Conservation (phyloP, 305 asterid genomes). For the Fraxinus velutina region DNA sequence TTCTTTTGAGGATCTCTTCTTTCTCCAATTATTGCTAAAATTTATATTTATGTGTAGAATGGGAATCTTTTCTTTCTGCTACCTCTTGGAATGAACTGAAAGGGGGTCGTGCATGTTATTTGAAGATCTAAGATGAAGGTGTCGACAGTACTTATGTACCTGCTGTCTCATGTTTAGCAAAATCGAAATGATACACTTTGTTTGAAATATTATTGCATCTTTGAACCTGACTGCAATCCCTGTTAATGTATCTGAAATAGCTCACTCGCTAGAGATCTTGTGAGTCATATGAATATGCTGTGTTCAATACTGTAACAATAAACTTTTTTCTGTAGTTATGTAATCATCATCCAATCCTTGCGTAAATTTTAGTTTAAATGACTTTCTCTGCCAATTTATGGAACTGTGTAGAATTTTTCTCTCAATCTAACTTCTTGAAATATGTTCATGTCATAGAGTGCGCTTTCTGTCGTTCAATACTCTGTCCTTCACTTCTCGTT, state of each 20-base stretch:
- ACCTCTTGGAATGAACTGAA: slow-evolving; percentile 2
- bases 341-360: background rate
- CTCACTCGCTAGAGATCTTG: background rate
- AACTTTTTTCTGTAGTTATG: background rate
- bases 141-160: background rate
- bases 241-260: background rate
- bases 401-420: slow-evolving; percentile 2
- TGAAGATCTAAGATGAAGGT: background rate
- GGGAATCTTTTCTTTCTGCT: background rate
- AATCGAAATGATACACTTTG: background rate
- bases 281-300: background rate
- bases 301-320: background rate
- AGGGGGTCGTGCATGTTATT: background rate
- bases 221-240: background rate
- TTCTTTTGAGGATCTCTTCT: background rate
- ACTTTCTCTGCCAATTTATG: background rate
- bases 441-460: slow-evolving; percentile 2
- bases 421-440: slow-evolving; percentile 10
- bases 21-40: background rate
- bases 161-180: background rate
- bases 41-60: background rate
- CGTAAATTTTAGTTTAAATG: background rate
- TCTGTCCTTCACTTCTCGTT: slow-evolving; percentile 5
- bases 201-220: background rate
- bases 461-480: background rate